Evolutionary conservation across 148 eudicot species (phyloP), one percentile per base, ranked within the genome.

Genomic region (Nepenthes mirabilis): DNA sequence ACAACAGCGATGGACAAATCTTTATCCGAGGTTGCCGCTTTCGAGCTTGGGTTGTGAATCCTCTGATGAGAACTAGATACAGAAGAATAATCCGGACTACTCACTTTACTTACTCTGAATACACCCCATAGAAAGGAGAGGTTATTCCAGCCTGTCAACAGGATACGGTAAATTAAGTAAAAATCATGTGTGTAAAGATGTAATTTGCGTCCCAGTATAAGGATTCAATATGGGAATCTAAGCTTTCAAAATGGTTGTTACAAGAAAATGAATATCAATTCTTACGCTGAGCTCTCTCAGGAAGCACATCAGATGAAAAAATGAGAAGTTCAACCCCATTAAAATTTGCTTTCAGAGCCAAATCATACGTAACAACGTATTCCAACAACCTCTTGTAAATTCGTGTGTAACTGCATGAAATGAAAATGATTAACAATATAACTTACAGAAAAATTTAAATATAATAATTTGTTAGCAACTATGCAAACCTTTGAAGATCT

Each of bases 91-190:
- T 55, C 47, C 34, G 47, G 47, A 40, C 12, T 47, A 35, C 59
- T 72, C n/a, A 58, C 56, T 53, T 52, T 65, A 47, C 64, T 77
- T 57, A 10, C 72, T 66, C 68, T 77, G 64, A 72, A 67, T 35
- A 80, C 77, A 56, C 84, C 84, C 82, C 81, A 80, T 34, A 80
- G 64, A 60, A 52, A 80, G 62, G 58, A 70, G 55, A 77, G 68
- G 47, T 61, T 67, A 72, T 80, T 80, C 84, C 81, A 80, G 36
- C 81, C 84, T 77, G 77, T 43, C 23, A 66, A 55, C 70, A 63
- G 57, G 14, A 61, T 34, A 60, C 11, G 33, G 14, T 13, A 48
- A 54, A 64, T 35, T 52, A 36, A 50, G 43, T 8, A 58, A 57
- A 37, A 23, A 23, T 9, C 40, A 7, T 37, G 12, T 57, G 55